Evolutionary conservation across 2,329 filamentous ascomycete species (phyloP), one percentile per base, ranked within the genome.

Genomic region (Penicillium sp.): DNA sequence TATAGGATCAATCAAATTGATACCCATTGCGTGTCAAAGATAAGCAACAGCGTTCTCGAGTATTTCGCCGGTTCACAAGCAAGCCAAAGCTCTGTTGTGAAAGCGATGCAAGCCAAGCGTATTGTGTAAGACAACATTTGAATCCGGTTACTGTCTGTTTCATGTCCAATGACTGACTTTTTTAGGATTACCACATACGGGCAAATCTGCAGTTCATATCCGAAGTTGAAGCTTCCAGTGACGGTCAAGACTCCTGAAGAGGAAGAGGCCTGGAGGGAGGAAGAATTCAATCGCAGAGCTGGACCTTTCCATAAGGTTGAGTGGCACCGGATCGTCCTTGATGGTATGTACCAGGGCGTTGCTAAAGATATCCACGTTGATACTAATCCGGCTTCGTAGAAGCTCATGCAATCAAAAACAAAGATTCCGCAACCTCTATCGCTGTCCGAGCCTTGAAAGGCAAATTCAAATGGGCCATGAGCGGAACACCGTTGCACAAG

Each of bases 401-500:
- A 55, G 71, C 65, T 1, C 72, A 76, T 38, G 47, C 60, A 3
- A 77, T 77, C 56, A 75, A 74, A 27, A 77, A 75, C 39, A 66
- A 63, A 19, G 36, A 57, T 3, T 68, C 70, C 2, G 69, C 67
- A n/a, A 70, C 65, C 3, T 76, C 72, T 2, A 62, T 71, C 7
- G 74, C 75, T 3, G 69, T 76, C 11, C 67, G 73, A 13, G 69
- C 65, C 31, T 66, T 78, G 1, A 65, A 58, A 4, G 73, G 68
- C 5, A 62, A 65, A n/a, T 70, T 63, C 52, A 75, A 73, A 59
- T 78, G 75, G 75, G 60, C 71, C 11, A 51, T 78, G 25, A 72
- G 64, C 7, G 75, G 75, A 16, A 78, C 76, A 0, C 75, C 75
- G 4, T 57, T 77, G 13, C 65, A 71, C 25, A 78, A 78, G 69